Conservation (phyloP, 164 flowering plant species). For the Chimonanthus salicifolius region DNA sequence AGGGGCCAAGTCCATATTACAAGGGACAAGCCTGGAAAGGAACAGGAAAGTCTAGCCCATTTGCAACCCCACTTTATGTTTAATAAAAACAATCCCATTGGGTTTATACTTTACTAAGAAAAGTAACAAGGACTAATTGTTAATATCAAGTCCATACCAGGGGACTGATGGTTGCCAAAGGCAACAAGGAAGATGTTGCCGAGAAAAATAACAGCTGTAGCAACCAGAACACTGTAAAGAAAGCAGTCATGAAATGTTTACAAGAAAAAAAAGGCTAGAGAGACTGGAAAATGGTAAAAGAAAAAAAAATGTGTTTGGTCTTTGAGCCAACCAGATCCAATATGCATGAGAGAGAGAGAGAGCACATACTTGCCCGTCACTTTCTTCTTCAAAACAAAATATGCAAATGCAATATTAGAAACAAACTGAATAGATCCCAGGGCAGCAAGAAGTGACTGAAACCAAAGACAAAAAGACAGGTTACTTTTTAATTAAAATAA, state of each 20-base stretch:
- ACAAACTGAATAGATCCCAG: conserved; percentile 92
- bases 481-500: too few species aligned
- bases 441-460: conserved; percentile 97
- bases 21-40: neutral
- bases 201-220: conserved; percentile 88
- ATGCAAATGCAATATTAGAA: conserved; percentile 92
- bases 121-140: neutral
- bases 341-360: neutral
- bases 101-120: neutral
- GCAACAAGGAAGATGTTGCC: conserved; percentile 94
- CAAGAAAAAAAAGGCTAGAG: neutral
- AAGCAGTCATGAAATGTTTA: neutral
- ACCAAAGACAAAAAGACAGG: neutral
- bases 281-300: neutral
- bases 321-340: neutral
- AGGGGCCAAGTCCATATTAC: neutral
- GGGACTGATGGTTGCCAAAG: conserved; percentile 98
- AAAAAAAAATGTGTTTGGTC: neutral
- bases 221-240: conserved; percentile 69
- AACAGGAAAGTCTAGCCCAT: neutral
- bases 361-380: conserved; percentile 74
- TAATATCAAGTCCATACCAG: conserved; percentile 18
- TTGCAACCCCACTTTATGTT: neutral
- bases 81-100: neutral
- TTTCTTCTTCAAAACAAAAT: conserved; percentile 79